These are phyloP conservation scores for Neolentinus lepideus DNA, from an alignment of 1,284 basidiomycete species.

Conservation along the genomic window DNA sequence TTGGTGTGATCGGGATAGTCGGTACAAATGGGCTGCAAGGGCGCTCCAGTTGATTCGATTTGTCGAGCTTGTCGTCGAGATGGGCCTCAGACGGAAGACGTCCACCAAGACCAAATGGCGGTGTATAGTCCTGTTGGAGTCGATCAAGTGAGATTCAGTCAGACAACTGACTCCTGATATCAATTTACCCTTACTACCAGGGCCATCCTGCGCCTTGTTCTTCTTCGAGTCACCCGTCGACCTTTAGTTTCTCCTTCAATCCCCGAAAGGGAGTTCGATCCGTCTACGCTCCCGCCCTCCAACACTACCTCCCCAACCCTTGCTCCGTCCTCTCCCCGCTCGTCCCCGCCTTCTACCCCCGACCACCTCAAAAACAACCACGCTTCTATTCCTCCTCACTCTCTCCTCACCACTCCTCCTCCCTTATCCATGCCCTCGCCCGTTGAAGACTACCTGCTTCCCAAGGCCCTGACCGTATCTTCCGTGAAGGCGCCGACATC, in stretches of 20 bases:
- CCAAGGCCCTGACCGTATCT: slow-evolving; percentile 68
- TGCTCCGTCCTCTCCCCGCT: slow-evolving; percentile 44
- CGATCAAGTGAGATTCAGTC: slow-evolving; percentile 62
- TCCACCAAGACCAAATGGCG: slow-evolving; percentile 61
- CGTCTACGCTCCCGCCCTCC: slow-evolving; percentile 53
- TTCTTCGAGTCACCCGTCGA: slow-evolving; percentile 67
- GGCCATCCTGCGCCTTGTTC: slow-evolving; percentile 59
- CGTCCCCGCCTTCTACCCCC: slow-evolving; percentile 51
- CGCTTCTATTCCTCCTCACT: slow-evolving; percentile 51
- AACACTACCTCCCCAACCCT: slow-evolving; percentile 48
- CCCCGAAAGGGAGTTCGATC: slow-evolving; percentile 83
- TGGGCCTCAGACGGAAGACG: slow-evolving; percentile 70
- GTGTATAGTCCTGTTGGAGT: slow-evolving; percentile 66
- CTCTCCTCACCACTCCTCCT: slow-evolving; percentile 48
- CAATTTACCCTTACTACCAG: slow-evolving; percentile 31
- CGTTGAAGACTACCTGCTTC: slow-evolving; percentile 69
- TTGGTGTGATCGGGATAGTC: slow-evolving; percentile 61
- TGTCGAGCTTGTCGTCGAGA: slow-evolving; percentile 79
- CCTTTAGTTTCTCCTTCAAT: slow-evolving; percentile 72
- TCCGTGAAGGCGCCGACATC: slow-evolving; percentile 62
- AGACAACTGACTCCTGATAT: background rate
- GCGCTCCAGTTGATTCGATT: slow-evolving; percentile 70
- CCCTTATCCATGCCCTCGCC: slow-evolving; percentile 42
- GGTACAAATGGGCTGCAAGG: slow-evolving; percentile 74
- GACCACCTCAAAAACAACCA: slow-evolving; percentile 76